Evolutionary conservation across 805 yeast species (phyloP).

Genomic region (Hanseniaspora guilliermondii): DNA sequence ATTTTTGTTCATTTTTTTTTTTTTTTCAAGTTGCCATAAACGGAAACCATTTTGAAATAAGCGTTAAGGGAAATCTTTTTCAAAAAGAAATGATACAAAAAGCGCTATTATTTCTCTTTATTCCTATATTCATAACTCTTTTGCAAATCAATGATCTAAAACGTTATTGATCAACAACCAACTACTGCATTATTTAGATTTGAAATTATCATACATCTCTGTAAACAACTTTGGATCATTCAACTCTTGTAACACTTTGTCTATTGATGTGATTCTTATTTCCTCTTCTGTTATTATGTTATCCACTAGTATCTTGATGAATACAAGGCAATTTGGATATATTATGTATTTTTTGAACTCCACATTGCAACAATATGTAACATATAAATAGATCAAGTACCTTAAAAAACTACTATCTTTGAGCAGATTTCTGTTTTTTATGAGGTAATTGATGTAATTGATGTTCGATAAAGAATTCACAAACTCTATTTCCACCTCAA

Average conservation of each 20-base stretch:
- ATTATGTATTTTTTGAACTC: conserved; percentile 39
- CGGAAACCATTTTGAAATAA: conserved; percentile 26
- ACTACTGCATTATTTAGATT: conserved; percentile 9
- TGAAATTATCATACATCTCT: conserved; percentile 67
- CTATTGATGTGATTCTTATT: neutral
- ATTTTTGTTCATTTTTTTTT: conserved; percentile 38
- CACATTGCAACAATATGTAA: conserved; percentile 55
- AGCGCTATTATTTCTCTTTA: too few species aligned
- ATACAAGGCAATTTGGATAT: conserved; percentile 79
- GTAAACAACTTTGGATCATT: conserved; percentile 38
- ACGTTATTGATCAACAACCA: too few species aligned
- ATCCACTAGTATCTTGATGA: conserved; percentile 45
- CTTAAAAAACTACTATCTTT: conserved; percentile 53
- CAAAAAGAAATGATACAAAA: too few species aligned
- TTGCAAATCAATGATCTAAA: too few species aligned
- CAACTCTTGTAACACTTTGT: conserved; percentile 14
- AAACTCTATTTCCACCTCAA: conserved; percentile 41
- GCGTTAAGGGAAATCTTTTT: neutral
- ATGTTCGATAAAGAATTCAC: conserved; percentile 86
- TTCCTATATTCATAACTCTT: too few species aligned
- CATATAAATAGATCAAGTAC: conserved; percentile 59
- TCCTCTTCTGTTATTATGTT: conserved; percentile 21
- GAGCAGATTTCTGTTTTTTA: conserved; percentile 68
- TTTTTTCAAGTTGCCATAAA: conserved; percentile 32
- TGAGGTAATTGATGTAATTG: conserved; percentile 73